Conservation (phyloP, 2,329 filamentous ascomycete genomes). For the Aureobasidium sp. region DNA sequence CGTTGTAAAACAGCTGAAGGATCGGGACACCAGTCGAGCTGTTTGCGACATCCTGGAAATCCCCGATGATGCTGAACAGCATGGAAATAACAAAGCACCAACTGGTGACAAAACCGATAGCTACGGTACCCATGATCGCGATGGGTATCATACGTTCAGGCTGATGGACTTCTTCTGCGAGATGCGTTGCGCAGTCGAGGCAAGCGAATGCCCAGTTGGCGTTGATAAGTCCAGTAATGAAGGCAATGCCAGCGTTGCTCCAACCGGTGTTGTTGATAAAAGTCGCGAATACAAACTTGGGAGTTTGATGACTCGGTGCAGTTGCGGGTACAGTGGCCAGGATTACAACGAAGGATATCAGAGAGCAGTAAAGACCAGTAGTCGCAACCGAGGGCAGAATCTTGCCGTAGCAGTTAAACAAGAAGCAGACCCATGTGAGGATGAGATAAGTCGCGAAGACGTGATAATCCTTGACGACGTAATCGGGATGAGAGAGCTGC, state of each 20-base stretch:
- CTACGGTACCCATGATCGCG: constrained; percentile 42
- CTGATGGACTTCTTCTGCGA: constrained; percentile 42
- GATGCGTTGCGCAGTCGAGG: constrained; percentile 42
- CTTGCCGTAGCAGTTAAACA: constrained; percentile 31
- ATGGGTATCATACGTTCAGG: constrained; percentile 42
- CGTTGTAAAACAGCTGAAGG: constrained; percentile 39
- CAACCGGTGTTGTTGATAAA: constrained; percentile 46
- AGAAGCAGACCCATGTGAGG: constrained; percentile 39
- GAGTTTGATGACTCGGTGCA: constrained; percentile 35
- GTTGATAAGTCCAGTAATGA: constrained; percentile 44
- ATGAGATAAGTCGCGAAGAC: constrained; percentile 37
- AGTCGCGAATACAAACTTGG: constrained; percentile 43
- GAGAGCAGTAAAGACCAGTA: constrained; percentile 39
- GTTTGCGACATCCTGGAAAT: constrained; percentile 33
- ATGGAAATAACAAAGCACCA: constrained; percentile 42
- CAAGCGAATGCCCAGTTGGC: constrained; percentile 44
- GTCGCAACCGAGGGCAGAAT: constrained; percentile 30
- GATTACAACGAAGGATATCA: constrained; percentile 41
- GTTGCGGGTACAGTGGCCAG: constrained; percentile 39
- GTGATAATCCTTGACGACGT: constrained; percentile 28
- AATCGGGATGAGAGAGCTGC: constrained; percentile 42
- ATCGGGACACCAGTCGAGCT: constrained; percentile 39
- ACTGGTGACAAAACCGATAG: constrained; percentile 41
- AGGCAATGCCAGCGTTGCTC: constrained; percentile 38
- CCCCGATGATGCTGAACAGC: constrained; percentile 42